Evolutionary conservation across 2,329 filamentous ascomycete genomes (phyloP), one percentile per base, ranked within the genome.

Genomic region (Malbranchea zuffiana): DNA sequence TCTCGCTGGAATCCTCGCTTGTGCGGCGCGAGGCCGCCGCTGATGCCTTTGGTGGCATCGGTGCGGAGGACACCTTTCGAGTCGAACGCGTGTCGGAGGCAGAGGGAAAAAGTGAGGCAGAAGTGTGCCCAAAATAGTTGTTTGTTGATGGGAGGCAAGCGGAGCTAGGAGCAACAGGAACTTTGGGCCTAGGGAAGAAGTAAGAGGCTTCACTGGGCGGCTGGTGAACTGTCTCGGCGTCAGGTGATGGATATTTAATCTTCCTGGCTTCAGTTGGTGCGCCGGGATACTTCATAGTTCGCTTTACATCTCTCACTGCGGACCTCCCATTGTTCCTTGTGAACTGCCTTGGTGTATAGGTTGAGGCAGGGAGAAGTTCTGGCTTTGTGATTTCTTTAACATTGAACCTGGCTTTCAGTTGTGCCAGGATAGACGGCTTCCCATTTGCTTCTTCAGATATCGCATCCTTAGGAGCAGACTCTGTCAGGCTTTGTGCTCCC

Each of bases 321-420:
- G 24, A 29, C n/a, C 34, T 12, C 8, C 15, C 23, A 34, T 19
- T 17, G 4, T 27, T 32, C 28, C n/a, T n/a, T n/a, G n/a, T n/a
- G n/a, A n/a, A n/a, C n/a, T n/a, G n/a, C n/a, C n/a, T n/a, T n/a
- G 23, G 2, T 27, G 4, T 18, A 33, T 13, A 18, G 15, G 4
- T 27, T 7, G 16, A 15, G n/a, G 17, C 13, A 24, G 13, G 29
- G n/a, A 32, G 11, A 28, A 20, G 8, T 10, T 30, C 36, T 32
- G 37, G 18, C 18, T 13, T 10, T 20, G 25, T 17, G 18, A 18
- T 19, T 16, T 35, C 38, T 33, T 23, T 20, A 26, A 43, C 38
- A 24, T 35, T 40, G 15, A 40, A 32, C 16, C 32, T 34, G 3
- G 34, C 34, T 39, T 40, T 43, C 12, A 43, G 33, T 17, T 43